phyloP scores from a whole-genome alignment of 2,329 filamentous ascomycete species.

The Iodosphaeria phyllophila region DNA sequence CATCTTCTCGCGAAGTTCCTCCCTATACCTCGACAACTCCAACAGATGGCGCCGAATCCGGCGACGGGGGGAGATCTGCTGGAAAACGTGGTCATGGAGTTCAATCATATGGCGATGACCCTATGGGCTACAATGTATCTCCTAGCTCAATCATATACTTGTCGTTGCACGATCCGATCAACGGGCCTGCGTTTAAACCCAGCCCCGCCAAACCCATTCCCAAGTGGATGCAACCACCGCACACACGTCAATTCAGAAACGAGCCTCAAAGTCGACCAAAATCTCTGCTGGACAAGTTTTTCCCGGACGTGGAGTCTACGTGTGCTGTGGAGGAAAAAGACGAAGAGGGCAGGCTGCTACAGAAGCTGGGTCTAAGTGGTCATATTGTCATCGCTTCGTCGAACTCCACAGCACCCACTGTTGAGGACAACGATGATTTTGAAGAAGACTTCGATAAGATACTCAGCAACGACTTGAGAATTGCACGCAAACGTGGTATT shows the following conservation, averaged over 20 bases:
- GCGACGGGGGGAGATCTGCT: too few relatives aligned
- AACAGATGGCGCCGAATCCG: slow-evolving; percentile 3
- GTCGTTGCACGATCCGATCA: slow-evolving; percentile 27
- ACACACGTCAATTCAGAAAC: slow-evolving; percentile 4
- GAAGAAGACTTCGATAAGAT: slow-evolving; percentile 2
- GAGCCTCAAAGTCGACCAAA: slow-evolving; percentile 5
- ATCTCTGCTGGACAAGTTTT: slow-evolving; percentile 11
- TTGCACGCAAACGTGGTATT: slow-evolving; percentile 7
- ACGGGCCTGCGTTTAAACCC: slow-evolving; percentile 25
- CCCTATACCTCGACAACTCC: slow-evolving; percentile 4
- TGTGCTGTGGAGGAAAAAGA: too few relatives aligned
- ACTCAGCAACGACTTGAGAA: slow-evolving; percentile 3
- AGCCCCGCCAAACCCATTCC: slow-evolving; percentile 32
- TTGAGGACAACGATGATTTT: neutral
- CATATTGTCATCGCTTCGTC: slow-evolving; percentile 6
- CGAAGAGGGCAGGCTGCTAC: neutral
- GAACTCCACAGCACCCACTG: slow-evolving; percentile 1
- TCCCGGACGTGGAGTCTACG: slow-evolving; percentile 3
- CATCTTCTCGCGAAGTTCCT: neutral
- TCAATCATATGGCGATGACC: slow-evolving; percentile 3
- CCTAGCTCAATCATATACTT: slow-evolving; percentile 25
- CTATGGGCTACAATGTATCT: slow-evolving; percentile 7
- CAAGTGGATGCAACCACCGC: slow-evolving; percentile 20
- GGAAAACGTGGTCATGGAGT: too few relatives aligned
- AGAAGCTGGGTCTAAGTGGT: too few relatives aligned